Base-by-base conservation (phyloP, 148 eudicot species). In the Rhododendron molle region DNA sequence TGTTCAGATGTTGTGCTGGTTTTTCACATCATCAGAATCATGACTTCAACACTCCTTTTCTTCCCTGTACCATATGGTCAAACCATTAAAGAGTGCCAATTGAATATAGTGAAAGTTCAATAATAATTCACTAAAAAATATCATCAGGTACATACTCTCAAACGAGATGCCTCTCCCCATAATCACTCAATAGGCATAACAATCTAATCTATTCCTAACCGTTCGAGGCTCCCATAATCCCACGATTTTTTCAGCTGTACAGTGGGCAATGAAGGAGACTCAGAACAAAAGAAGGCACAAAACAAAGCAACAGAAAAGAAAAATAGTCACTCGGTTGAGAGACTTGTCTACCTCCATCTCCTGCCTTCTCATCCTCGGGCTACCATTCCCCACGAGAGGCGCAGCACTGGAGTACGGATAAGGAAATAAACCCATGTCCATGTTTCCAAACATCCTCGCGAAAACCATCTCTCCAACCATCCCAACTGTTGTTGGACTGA, bases 401-500 rank as follows among this genome's bases (percentile, higher is more conserved):
- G 92, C 90, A 6, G 95, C 87, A 52, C 56, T 91, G 0, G 89
- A 83, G 84, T 90, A 80, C 3, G 96, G 92, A 85, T 91, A 91
- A 38, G 93, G 84, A 72, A 93, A 86, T 71, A 88, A 78, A 47
- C 90, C 89, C 44, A 91, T 76, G 56, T 86, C 90, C 34, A 92
- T 77, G 89, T 89, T 90, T 74, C 96, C 93, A 83, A 95, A 91
- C 83, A 93, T 92, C 90, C 96, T 90, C 16, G 95, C 87, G 77
- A 86, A 89, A 1, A 96, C 95, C 88, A 96, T 85, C 85, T 95
- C 99, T 9, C 99, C 91, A 13, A 95, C 89, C 89, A 93, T 89
- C 65, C 86, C 91, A 28, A 91, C 93, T 4, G 92, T 93, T 4
- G 92, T 93, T 36, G 96, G 96, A 46, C 86, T 84, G 26, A 88